These are phyloP conservation scores for Apophysomyces elegans DNA, from an alignment of 371 early-diverging fungal genomes.

Conservation along the genomic window DNA sequence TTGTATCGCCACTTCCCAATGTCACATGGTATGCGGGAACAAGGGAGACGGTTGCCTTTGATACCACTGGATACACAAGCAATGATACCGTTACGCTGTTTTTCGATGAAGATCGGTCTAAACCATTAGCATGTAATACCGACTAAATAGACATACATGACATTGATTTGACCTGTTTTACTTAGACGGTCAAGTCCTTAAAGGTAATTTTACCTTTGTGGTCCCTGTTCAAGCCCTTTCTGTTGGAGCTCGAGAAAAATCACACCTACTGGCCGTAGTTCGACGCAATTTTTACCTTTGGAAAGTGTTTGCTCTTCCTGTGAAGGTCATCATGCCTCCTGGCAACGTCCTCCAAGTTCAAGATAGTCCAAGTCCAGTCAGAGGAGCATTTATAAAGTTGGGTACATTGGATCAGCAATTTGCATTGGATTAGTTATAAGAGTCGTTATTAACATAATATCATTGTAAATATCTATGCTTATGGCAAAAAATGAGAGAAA, in stretches of 20 bases:
- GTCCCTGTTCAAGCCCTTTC: conserved; percentile 22
- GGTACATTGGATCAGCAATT: neutral
- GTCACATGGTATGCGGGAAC: conserved; percentile 19
- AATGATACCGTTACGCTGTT: conserved; percentile 27
- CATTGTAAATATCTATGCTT: neutral
- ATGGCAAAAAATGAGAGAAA: neutral
- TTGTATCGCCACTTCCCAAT: conserved; percentile 2
- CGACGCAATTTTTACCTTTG: conserved; percentile 20
- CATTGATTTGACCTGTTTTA: neutral
- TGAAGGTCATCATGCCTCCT: conserved; percentile 16
- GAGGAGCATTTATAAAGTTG: neutral
- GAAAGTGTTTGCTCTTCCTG: conserved; percentile 17
- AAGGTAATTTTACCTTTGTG: conserved; percentile 24
- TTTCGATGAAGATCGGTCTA: conserved; percentile 29
- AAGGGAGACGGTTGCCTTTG: conserved; percentile 13
- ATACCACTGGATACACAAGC: conserved; percentile 15
- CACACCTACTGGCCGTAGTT: conserved; percentile 20
- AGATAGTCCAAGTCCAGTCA: neutral
- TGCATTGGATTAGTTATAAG: neutral
- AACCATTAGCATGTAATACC: conserved; percentile 21
- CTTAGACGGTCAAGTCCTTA: conserved; percentile 21
- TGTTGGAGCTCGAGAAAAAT: conserved; percentile 12
- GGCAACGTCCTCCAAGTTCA: conserved; percentile 11
- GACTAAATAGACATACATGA: too few relatives aligned
- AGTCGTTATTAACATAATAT: neutral